These are phyloP conservation scores for Phytophthora europaea DNA, from an alignment of 352 stramenopile species.

Conservation along the genomic window DNA sequence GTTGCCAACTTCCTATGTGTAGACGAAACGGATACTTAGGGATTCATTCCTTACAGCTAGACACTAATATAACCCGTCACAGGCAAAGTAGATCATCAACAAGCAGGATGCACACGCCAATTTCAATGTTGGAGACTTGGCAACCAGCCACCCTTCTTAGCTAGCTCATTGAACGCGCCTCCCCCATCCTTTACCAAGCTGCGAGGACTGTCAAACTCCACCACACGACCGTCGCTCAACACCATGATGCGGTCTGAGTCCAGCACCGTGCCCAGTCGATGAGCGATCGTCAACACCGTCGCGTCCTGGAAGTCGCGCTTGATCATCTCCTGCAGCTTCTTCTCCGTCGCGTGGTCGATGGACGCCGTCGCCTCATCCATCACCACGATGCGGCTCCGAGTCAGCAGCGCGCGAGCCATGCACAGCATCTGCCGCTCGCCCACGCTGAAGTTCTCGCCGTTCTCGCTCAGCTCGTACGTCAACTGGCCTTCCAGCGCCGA, in stretches of 20 bases:
- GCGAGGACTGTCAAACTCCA: constrained; percentile 74
- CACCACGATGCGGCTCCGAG: too few species aligned
- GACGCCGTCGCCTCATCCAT: too few species aligned
- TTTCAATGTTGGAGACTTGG: constrained; percentile 3
- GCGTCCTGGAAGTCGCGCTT: constrained; percentile 78
- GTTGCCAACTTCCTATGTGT: constrained; percentile 18
- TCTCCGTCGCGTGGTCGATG: constrained; percentile 46
- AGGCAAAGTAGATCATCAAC: neutral
- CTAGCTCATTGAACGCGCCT: constrained; percentile 32
- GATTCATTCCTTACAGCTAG: neutral
- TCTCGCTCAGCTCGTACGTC: constrained; percentile 52
- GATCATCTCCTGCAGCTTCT: constrained; percentile 47
- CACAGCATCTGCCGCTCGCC: too few species aligned
- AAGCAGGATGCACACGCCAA: neutral
- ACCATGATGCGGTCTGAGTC: constrained; percentile 80
- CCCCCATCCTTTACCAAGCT: constrained; percentile 15
- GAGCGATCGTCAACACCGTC: constrained; percentile 95
- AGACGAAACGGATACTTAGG: neutral
- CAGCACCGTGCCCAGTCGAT: constrained; percentile 73
- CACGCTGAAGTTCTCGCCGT: constrained; percentile 51
- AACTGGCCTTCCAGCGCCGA: constrained; percentile 28
- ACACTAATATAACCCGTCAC: neutral
- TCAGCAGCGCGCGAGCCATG: too few species aligned
- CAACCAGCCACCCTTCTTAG: constrained; percentile 26
- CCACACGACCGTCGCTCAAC: constrained; percentile 82